phyloP scores from a whole-genome alignment of 2,329 filamentous ascomycete species.

The Grosmannia huntii region DNA sequence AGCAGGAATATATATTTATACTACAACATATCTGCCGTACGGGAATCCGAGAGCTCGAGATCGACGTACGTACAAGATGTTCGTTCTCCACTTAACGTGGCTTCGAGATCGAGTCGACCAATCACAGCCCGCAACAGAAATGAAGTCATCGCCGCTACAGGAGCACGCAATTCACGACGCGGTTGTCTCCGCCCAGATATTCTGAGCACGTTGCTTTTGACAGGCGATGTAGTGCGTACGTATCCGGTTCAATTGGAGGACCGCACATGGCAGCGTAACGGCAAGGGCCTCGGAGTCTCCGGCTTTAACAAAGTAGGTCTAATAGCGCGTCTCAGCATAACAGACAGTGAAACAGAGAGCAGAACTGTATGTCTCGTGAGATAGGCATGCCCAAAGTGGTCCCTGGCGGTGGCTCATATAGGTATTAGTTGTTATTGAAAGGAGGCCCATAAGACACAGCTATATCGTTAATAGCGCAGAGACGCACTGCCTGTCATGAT shows the following conservation, averaged over 20 bases:
- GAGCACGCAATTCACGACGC: not conserved
- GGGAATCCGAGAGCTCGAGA: not conserved
- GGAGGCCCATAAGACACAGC: not conserved
- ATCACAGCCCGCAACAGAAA: not conserved
- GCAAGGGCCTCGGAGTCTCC: not conserved
- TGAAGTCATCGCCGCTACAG: slow-evolving; percentile 2
- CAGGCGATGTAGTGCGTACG: not conserved
- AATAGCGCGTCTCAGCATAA: not conserved
- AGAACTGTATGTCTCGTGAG: not conserved
- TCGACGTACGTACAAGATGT: not conserved
- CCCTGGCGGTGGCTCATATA: not conserved
- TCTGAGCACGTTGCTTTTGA: not conserved
- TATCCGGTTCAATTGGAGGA: not conserved
- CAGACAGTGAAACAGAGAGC: not conserved
- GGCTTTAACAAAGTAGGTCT: not conserved
- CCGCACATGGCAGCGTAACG: not conserved
- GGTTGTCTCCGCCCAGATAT: not conserved
- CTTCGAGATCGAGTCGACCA: not conserved
- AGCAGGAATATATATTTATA: not conserved
- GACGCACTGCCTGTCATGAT: not conserved
- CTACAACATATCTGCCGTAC: not conserved
- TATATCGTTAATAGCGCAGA: not conserved
- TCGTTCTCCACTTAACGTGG: not conserved
- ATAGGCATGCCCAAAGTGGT: too few relatives aligned
- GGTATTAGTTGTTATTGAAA: not conserved